Evolutionary conservation across 1,284 basidiomycete genomes (phyloP).

Genomic region (Quambalaria eucalypti): DNA sequence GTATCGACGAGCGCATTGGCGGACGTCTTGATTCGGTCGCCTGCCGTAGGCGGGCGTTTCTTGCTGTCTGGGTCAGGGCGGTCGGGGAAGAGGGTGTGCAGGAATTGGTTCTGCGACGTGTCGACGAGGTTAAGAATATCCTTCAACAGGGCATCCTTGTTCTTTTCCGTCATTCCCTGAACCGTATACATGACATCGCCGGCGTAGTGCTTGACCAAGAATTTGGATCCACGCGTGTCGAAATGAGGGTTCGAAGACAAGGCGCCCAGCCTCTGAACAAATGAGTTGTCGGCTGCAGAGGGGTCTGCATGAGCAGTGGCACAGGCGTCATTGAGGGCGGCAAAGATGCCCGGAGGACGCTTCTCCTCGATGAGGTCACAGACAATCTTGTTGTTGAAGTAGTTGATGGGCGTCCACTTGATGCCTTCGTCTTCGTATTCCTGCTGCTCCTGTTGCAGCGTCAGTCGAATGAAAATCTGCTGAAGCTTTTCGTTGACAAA

Average conservation of each 20-base stretch:
- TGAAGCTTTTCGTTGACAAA: constrained; percentile 98
- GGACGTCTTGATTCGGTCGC: constrained; percentile 87
- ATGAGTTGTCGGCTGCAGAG: constrained; percentile 89
- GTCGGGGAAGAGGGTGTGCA: constrained; percentile 85
- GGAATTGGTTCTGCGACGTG: constrained; percentile 52
- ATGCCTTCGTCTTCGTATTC: constrained; percentile 98
- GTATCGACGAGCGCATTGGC: constrained; percentile 92
- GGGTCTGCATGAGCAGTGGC: constrained; percentile 98
- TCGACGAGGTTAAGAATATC: constrained; percentile 85
- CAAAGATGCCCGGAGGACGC: constrained; percentile 92
- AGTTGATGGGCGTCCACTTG: constrained; percentile 93
- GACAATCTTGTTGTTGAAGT: constrained; percentile 59
- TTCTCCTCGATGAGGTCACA: constrained; percentile 96
- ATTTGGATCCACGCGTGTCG: constrained; percentile 55
- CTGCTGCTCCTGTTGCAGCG: constrained; percentile 97
- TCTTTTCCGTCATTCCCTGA: constrained; percentile 98
- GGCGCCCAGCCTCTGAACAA: constrained; percentile 75
- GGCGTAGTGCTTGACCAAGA: constrained; percentile 64
- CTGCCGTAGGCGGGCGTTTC: constrained; percentile 93
- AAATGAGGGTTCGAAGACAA: constrained; percentile 56
- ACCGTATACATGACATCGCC: constrained; percentile 99
- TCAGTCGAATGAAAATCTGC: constrained; percentile 96
- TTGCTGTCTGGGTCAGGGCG: constrained; percentile 91
- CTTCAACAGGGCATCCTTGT: constrained; percentile 93
- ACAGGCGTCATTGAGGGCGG: constrained; percentile 93